Percentiles rank a stretch among this genome's conserved stretches.
Conservation (phyloP, 345 rosid species). For the Syzygium oleosum region DNA sequence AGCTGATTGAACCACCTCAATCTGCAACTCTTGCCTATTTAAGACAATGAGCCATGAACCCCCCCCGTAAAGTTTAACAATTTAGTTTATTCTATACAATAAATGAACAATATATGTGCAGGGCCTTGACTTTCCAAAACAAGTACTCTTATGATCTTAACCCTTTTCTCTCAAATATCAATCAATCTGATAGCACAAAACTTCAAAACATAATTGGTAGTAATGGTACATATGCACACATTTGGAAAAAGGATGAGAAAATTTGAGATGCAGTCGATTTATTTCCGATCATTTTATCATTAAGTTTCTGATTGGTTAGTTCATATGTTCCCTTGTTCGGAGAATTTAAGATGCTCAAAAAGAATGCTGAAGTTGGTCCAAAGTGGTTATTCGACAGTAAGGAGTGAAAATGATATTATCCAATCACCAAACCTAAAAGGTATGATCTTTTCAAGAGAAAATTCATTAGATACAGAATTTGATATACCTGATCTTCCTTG, state of each 20-base stretch:
- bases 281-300: not conserved
- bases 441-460: not conserved
- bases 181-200: not conserved
- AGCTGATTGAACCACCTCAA: slow-evolving; percentile 62
- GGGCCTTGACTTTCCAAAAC: not conserved
- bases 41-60: not conserved
- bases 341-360: not conserved
- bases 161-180: not conserved
- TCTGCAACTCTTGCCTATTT: slow-evolving; percentile 50
- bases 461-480: not conserved
- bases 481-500: slow-evolving; percentile 64
- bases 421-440: not conserved
- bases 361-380: not conserved
- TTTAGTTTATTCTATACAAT: not conserved
- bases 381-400: not conserved
- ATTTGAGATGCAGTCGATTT: not conserved
- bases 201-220: not conserved
- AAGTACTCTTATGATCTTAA: not conserved
- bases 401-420: not conserved
- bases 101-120: not conserved
- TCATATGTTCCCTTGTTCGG: not conserved
- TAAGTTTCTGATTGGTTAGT: not conserved
- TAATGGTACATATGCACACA: not conserved
- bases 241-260: not conserved
- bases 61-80: not conserved